Evolutionary conservation across 257 asterid genomes (phyloP), one percentile per base, ranked within the genome.

Genomic region (Salvia hispanica): DNA sequence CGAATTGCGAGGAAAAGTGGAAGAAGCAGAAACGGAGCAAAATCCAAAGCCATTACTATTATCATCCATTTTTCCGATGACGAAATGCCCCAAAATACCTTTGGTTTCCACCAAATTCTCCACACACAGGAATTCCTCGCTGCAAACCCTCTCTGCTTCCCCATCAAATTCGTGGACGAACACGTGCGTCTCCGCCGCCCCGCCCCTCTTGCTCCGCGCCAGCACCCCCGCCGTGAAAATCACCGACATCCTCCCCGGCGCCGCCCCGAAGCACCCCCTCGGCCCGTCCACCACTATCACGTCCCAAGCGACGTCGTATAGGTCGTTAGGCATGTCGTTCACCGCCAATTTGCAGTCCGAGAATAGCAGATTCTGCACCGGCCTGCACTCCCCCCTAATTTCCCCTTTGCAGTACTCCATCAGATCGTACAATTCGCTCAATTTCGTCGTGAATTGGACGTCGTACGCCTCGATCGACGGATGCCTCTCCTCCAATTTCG

Each of bases 281-380:
- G 25, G 25, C 92, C 63, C 96, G 46, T 92, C 97, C 0, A 92
- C 10, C 0, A 92, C 31, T 10, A 92, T 89, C 47, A 86, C 77
- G 58, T 92, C 96, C 96, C 98, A 92, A 1, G 89, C 75, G 14
- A 89, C 88, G 75, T 92, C 98, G 89, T 92, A 92, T 14, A 92
- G 43, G 82, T 92, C 83, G 74, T 92, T 92, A 0, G 98, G 98
- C 14, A 92, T 58, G 66, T 92, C 98, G 72, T 92, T 92, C 0
- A 92, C 58, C 11, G 87, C 98, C 60, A 89, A 55, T 44, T 78
- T 84, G 67, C 96, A 92, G 43, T 92, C 98, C 1, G 98, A 89
- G 57, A 84, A 92, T 16, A 92, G 62, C n/a, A 92, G 88, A 67
- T 92, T 84, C 62, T 92, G 96, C 16, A 87, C 93, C 0, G 96